phyloP scores from a whole-genome alignment of 192 early-diverging fungal species.

The Linnemannia hyalina region DNA sequence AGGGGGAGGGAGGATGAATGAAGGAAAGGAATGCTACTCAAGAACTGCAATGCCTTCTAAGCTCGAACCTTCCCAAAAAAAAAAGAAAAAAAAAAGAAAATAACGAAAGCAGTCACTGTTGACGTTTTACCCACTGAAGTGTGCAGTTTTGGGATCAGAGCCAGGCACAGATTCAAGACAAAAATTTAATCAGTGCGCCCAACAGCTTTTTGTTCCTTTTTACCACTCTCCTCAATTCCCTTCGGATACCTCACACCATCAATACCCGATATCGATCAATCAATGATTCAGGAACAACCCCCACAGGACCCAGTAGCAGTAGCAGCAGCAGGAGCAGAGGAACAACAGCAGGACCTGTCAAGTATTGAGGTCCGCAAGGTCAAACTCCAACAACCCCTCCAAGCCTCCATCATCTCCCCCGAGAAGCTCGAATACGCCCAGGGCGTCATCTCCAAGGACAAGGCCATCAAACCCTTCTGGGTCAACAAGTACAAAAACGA shows the following conservation, averaged over 20 bases:
- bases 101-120: constrained; percentile 46
- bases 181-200: not conserved
- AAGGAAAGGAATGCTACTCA: not conserved
- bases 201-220: too few relatives aligned
- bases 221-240: not conserved
- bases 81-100: constrained; percentile 49
- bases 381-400: constrained; percentile 35
- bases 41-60: not conserved
- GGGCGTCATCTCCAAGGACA: constrained; percentile 71
- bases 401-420: constrained; percentile 22
- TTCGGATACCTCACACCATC: not conserved
- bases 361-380: constrained; percentile 44
- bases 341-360: constrained; percentile 1
- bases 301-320: constrained; percentile 5
- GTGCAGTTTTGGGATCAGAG: not conserved
- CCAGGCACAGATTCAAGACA: not conserved
- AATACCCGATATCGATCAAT: not conserved
- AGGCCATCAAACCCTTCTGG: constrained; percentile 81
- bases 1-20: not conserved
- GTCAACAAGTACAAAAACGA: constrained; percentile 84
- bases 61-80: not conserved
- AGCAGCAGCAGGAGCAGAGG: too few relatives aligned
- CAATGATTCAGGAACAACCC: constrained; percentile 1
- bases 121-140: not conserved
- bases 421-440: constrained; percentile 69